Percentiles rank a stretch among this genome's conserved stretches.
These are phyloP conservation scores for Ceratocystis eucalypticola DNA, from an alignment of 2,329 filamentous ascomycete species.

Conservation along the genomic window DNA sequence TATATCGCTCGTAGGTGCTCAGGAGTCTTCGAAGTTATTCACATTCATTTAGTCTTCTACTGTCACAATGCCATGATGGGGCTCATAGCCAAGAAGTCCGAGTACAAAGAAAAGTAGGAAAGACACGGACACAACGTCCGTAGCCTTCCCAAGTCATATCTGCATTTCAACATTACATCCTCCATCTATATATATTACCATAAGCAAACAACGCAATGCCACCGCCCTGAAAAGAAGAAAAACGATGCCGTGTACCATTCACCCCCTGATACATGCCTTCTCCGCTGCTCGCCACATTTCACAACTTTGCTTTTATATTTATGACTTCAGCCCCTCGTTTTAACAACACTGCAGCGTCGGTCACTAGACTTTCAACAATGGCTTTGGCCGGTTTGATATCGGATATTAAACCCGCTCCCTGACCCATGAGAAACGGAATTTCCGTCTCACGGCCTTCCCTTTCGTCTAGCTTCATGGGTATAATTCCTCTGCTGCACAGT, in stretches of 20 bases:
- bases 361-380: conserved; percentile 87
- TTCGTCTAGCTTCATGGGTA: conserved; percentile 71
- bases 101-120: neutral
- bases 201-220: neutral
- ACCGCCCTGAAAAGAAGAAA: neutral
- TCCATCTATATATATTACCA: neutral
- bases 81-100: neutral
- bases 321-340: conserved; percentile 49
- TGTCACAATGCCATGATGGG: neutral
- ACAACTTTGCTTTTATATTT: conserved; percentile 32
- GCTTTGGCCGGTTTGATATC: conserved; percentile 67
- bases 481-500: conserved; percentile 61
- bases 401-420: conserved; percentile 67
- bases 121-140: neutral
- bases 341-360: conserved; percentile 56
- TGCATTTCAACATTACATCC: conserved; percentile 4
- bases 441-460: conserved; percentile 74
- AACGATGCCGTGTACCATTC: neutral
- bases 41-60: neutral
- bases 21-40: neutral
- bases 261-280: conserved; percentile 9
- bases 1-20: neutral
- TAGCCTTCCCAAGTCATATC: neutral
- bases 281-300: conserved; percentile 23
- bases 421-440: conserved; percentile 82